Percentiles rank a stretch among this genome's conserved stretches.
These are phyloP conservation scores for Neurospora sp. DNA, from an alignment of 495 filamentous ascomycete species.

Conservation along the genomic window DNA sequence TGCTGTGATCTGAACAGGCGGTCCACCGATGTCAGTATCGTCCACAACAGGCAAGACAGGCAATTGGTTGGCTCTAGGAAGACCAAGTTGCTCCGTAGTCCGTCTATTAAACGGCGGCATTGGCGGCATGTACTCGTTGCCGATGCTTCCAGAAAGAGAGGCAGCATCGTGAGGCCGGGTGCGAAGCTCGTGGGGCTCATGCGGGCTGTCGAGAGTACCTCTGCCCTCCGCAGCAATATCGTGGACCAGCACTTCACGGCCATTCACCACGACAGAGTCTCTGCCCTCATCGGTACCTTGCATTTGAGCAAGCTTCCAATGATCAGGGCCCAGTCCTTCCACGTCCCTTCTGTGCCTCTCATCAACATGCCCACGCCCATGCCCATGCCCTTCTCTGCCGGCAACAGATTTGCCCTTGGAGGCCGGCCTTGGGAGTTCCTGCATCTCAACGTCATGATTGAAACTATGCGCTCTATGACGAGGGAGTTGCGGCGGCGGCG, in stretches of 20 bases:
- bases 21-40: conserved; percentile 73
- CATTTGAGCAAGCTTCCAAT: conserved; percentile 48
- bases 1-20: conserved; percentile 38
- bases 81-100: conserved; percentile 45
- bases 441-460: conserved; percentile 75
- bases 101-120: conserved; percentile 36
- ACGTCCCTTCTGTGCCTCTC: conserved; percentile 62
- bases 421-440: conserved; percentile 52
- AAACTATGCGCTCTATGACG: conserved; percentile 48
- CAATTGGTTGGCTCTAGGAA: conserved; percentile 52
- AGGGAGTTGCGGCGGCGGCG: conserved; percentile 7
- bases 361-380: conserved; percentile 31
- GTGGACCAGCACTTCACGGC: conserved; percentile 56
- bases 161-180: conserved; percentile 6
- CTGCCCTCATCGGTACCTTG: conserved; percentile 48
- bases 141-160: conserved; percentile 13
- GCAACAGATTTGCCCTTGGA: conserved; percentile 29
- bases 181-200: conserved; percentile 20
- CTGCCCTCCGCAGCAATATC: conserved; percentile 51
- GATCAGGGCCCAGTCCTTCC: conserved; percentile 63
- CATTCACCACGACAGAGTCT: conserved; percentile 53
- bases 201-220: conserved; percentile 42
- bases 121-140: conserved; percentile 40
- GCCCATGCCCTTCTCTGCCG: not conserved
- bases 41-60: conserved; percentile 55